Conservation (phyloP, 805 yeast species). For the Nakazawaea anatomiae region DNA sequence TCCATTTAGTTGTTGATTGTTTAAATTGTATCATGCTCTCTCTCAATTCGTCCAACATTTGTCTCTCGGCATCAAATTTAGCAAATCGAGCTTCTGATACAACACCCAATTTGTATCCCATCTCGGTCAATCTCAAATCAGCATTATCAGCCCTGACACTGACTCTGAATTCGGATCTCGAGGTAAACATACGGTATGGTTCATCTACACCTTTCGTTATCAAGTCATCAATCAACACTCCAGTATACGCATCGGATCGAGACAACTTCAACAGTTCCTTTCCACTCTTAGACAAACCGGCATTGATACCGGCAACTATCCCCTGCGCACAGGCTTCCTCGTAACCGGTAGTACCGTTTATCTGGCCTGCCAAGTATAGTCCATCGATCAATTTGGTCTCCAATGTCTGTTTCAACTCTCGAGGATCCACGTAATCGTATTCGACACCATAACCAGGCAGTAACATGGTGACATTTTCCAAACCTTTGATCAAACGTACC, state of each 20-base stretch:
- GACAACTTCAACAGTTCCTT: slow-evolving; percentile 38
- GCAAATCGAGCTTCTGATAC: slow-evolving; percentile 56
- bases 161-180: slow-evolving; percentile 89
- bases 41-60: slow-evolving; percentile 36
- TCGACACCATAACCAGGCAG: slow-evolving; percentile 99
- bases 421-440: slow-evolving; percentile 92
- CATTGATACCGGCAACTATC: slow-evolving; percentile 90
- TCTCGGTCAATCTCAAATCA: slow-evolving; percentile 70
- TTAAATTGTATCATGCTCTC: slow-evolving; percentile 37
- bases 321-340: slow-evolving; percentile 99
- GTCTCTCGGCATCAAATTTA: slow-evolving; percentile 37
- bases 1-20: slow-evolving; percentile 63
- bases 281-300: slow-evolving; percentile 56
- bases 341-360: slow-evolving; percentile 97
- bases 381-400: slow-evolving; percentile 81
- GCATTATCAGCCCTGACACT: slow-evolving; percentile 94
- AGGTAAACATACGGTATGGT: slow-evolving; percentile 97
- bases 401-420: slow-evolving; percentile 69
- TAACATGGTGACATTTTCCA: slow-evolving; percentile 79
- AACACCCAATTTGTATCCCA: slow-evolving; percentile 62
- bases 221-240: slow-evolving; percentile 89
- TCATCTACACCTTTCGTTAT: slow-evolving; percentile 94
- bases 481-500: slow-evolving; percentile 76
- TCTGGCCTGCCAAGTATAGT: slow-evolving; percentile 89
- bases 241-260: slow-evolving; percentile 84